phyloP scores from a whole-genome alignment of 2,329 filamentous ascomycete genomes.

The Penicillium sp. region DNA sequence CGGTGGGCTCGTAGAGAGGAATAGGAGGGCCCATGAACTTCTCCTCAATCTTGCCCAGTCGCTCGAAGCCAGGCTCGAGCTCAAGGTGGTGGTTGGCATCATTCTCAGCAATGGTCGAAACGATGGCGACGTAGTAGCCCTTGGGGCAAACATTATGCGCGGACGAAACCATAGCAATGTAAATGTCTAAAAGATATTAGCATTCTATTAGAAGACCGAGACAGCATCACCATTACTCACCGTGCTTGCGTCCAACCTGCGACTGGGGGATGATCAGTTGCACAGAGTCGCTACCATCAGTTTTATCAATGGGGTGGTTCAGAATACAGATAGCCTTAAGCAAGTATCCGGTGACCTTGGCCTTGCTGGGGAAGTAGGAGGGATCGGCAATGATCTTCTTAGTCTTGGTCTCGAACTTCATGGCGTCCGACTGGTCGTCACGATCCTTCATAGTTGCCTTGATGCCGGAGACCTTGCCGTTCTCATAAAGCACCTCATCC shows the following conservation, averaged over 20 bases:
- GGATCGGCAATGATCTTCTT: conserved; percentile 96
- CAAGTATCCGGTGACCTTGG: conserved; percentile 80
- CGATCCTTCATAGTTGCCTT: conserved; percentile 93
- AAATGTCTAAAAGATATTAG: conserved; percentile 65
- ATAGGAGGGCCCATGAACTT: conserved; percentile 94
- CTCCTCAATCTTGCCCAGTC: conserved; percentile 90
- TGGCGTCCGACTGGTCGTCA: conserved; percentile 66
- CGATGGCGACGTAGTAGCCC: conserved; percentile 98
- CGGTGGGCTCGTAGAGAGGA: conserved; percentile 86
- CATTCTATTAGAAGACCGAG: neutral
- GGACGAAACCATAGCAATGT: conserved; percentile 91
- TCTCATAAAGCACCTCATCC: conserved; percentile 81
- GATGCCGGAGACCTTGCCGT: conserved; percentile 84
- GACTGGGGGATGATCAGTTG: conserved; percentile 98
- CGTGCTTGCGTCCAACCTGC: conserved; percentile 93
- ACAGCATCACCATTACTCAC: conserved; percentile 53
- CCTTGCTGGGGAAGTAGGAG: conserved; percentile 91
- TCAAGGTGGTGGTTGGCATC: conserved; percentile 92
- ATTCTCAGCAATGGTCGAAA: conserved; percentile 93
- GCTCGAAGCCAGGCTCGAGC: conserved; percentile 85
- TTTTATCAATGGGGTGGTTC: conserved; percentile 89
- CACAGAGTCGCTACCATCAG: conserved; percentile 79
- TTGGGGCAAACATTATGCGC: conserved; percentile 98
- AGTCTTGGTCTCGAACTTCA: conserved; percentile 95
- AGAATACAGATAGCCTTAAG: conserved; percentile 96